These are phyloP conservation scores for Chaetomium tenue DNA, from an alignment of 495 filamentous ascomycete genomes.

Conservation along the genomic window DNA sequence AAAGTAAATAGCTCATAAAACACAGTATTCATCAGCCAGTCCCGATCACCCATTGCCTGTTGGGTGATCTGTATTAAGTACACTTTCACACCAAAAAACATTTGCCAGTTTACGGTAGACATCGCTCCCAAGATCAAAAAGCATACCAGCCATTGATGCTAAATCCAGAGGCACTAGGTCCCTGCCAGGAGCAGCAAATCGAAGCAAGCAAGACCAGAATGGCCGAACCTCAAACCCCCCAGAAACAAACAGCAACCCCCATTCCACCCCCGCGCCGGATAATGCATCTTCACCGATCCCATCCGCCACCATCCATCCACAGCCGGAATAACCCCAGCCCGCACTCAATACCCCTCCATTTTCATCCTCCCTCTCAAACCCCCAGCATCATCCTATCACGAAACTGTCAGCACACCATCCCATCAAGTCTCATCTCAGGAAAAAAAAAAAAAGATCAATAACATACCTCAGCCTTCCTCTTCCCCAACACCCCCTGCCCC, in stretches of 20 bases:
- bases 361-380: slow-evolving; percentile 22
- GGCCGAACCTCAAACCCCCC: background rate
- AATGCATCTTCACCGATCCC: background rate
- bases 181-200: background rate
- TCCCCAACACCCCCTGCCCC: slow-evolving; percentile 56
- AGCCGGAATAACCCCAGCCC: background rate
- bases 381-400: slow-evolving; percentile 22
- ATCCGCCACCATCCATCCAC: no score
- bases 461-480: slow-evolving; percentile 73
- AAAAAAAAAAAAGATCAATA: slow-evolving; percentile 29
- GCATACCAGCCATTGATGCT: background rate
- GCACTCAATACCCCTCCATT: slow-evolving; percentile 21
- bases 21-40: no score
- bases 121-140: background rate
- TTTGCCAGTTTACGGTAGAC: background rate
- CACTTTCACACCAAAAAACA: background rate
- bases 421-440: no score
- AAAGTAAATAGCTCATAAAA: no score
- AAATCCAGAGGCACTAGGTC: background rate
- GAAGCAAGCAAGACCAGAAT: background rate
- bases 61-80: background rate
- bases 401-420: background rate
- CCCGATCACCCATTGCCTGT: no score
- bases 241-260: background rate
- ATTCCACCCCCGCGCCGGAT: slow-evolving; percentile 4